Evolutionary conservation across 345 rosid genomes (phyloP), one percentile per base, ranked within the genome.

Genomic region (Adansonia digitata): DNA sequence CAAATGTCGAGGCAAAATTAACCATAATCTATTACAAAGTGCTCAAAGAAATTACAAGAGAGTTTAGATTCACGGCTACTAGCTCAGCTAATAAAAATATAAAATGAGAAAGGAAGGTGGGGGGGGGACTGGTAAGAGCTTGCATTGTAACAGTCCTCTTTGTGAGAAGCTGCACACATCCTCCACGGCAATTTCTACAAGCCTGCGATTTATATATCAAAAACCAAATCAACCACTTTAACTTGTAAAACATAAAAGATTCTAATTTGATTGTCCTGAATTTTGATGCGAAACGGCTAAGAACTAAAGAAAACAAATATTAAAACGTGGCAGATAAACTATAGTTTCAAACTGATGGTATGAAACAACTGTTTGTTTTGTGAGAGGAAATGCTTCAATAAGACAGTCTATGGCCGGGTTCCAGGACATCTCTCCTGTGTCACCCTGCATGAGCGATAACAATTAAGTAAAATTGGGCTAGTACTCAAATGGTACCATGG

Each of bases 51-150:
- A 40, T n/a, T 66, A 34, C n/a, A 42, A 42, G 15, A 37, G 69
- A 66, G 70, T 66, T 12, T 5, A 66, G 49, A 66, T 66, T 66
- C 69, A 39, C 20, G 49, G 7, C 69, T 40, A 65, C 7, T 65
- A 27, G 51, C 22, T 40, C 53, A 43, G 7, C 71, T 43, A 66
- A 26, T 43, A 14, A 9, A 22, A 17, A 66, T 66, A 29, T 24
- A 43, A 66, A 66, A 66, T 14, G 22, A 6, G 22, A 14, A 13
- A 37, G 8, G 31, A 11, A 14, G 11, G 6, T n/a, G n/a, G 45
- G 26, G 62, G 46, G 63, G 18, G 8, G 0, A 0, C 29, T 1
- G 2, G 39, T 2, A 59, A 14, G 37, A 13, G 29, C 71, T 43
- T n/a, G 71, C 27, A 42, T 14, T 24, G 34, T 65, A 13, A 42